Base-by-base conservation (phyloP, 2,329 filamentous ascomycete genomes). In the Penicillium fuscoglaucum region DNA sequence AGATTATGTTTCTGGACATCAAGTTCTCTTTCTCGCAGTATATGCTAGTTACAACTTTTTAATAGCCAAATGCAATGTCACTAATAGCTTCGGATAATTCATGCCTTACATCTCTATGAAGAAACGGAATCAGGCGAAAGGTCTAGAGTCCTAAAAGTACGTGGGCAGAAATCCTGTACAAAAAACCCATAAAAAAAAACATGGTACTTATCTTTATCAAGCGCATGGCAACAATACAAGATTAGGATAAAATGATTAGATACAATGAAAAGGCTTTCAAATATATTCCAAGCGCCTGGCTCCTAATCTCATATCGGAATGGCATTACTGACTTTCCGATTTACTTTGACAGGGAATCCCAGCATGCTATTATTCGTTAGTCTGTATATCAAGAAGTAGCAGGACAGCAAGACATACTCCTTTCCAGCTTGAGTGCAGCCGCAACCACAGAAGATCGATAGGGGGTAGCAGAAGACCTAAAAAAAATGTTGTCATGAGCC, bases 361-460 rank as follows among this genome's bases (percentile, higher is more conserved):
- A 84, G 74, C 57, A 84, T 76, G 66, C 82, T 84, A 48, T 15
- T 17, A 1, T 21, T 24, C 6, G 47, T 74, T 59, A 76, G 60
- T 39, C 58, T 54, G 35, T 21, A 8, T 12, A 28, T 37, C 6
- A n/a, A 33, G n/a, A 15, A 49, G 24, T 45, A 24, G 19, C 43
- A 24, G 24, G 19, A n/a, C 45, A 48, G 15, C 37, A 51, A 26
- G 26, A 73, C 77, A 65, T 72, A 84, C 83, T 78, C 79, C 67
- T 82, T 82, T 26, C 83, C 83, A 0, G 74, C 75, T 65, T 84
- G 76, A 2, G 82, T 84, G 41, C 78, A 76, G 63, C 81, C 83
- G 66, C 83, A 84, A n/a, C 83, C 81, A 70, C 82, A 84, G 48
- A 85, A 76, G 24, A 85, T 70, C 0, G 81, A 79, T 5, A 79